A percentile compares a stretch with the other conserved stretches of the same genome.
These are phyloP conservation scores for Candida albicans DNA, from an alignment of 1,139 yeast species.

Conservation along the genomic window DNA sequence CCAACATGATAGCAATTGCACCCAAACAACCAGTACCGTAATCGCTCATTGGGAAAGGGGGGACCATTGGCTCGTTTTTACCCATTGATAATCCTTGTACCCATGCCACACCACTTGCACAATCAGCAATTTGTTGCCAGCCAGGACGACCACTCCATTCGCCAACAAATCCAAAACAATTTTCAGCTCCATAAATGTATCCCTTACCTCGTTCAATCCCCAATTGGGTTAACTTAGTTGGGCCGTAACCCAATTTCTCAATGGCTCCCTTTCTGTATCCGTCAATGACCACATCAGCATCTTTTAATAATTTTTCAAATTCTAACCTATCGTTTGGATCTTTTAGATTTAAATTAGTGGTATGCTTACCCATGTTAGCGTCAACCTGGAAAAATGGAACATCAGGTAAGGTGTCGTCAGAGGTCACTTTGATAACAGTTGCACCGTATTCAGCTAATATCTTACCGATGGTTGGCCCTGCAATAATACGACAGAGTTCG, in stretches of 20 bases:
- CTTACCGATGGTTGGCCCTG: slow-evolving; percentile 32
- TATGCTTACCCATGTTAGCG: slow-evolving; percentile 32
- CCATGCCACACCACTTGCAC: slow-evolving; percentile 34
- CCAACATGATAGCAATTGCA: slow-evolving; percentile 29
- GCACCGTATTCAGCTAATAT: slow-evolving; percentile 35
- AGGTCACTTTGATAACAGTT: slow-evolving; percentile 29
- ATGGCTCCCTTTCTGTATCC: slow-evolving; percentile 32
- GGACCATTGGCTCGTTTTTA: slow-evolving; percentile 31
- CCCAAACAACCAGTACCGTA: slow-evolving; percentile 36
- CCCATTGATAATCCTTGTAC: slow-evolving; percentile 29
- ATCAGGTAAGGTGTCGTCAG: slow-evolving; percentile 25
- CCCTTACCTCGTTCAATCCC: slow-evolving; percentile 30
- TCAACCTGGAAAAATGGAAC: slow-evolving; percentile 34
- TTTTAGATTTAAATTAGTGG: slow-evolving; percentile 27
- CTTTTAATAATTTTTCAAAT: slow-evolving; percentile 25
- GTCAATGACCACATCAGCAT: slow-evolving; percentile 31
- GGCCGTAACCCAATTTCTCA: slow-evolving; percentile 29
- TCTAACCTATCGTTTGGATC: slow-evolving; percentile 20
- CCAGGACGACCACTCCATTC: slow-evolving; percentile 32
- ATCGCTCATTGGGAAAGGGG: slow-evolving; percentile 37
- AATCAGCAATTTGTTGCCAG: slow-evolving; percentile 38
- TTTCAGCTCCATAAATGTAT: slow-evolving; percentile 30
- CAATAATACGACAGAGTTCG: slow-evolving; percentile 32
- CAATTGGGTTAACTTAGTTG: slow-evolving; percentile 19
- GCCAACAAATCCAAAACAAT: slow-evolving; percentile 33